Evolutionary conservation across 768 basidiomycete species (phyloP).

Genomic region (Collybia nuda): DNA sequence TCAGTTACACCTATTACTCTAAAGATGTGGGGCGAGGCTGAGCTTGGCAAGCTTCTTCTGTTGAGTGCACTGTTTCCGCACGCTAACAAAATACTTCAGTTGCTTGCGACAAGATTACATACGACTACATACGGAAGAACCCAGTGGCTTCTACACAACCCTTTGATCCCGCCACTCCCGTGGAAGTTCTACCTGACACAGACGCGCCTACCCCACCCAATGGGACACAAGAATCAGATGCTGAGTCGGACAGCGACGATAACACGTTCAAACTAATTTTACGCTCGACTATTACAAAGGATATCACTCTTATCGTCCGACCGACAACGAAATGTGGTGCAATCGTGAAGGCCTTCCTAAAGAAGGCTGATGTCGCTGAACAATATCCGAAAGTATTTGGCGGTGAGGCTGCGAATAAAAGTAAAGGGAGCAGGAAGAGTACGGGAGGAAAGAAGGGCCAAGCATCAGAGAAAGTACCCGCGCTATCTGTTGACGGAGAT

Average conservation of each 20-base stretch:
- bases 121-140: constrained; percentile 55
- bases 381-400: constrained; percentile 44
- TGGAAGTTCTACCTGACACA: constrained; percentile 13
- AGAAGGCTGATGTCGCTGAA: constrained; percentile 58
- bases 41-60: constrained; percentile 47
- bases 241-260: constrained; percentile 43
- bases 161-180: constrained; percentile 3
- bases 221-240: constrained; percentile 26
- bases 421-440: too few species aligned
- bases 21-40: constrained; percentile 65
- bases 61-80: not conserved
- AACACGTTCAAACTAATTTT: constrained; percentile 67
- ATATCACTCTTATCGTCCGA: constrained; percentile 67
- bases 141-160: constrained; percentile 12
- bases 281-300: constrained; percentile 54
- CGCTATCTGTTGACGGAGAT: constrained; percentile 69
- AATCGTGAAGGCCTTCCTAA: constrained; percentile 75
- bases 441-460: constrained; percentile 29
- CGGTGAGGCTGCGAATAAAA: not conserved
- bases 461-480: constrained; percentile 39
- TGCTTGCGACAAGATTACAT: constrained; percentile 63
- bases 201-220: constrained; percentile 11
- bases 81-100: constrained; percentile 36
- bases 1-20: constrained; percentile 68
- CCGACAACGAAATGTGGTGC: constrained; percentile 75